These are phyloP conservation scores for Ambrosiella beaveri DNA, from an alignment of 2,329 filamentous ascomycete species.

Conservation along the genomic window DNA sequence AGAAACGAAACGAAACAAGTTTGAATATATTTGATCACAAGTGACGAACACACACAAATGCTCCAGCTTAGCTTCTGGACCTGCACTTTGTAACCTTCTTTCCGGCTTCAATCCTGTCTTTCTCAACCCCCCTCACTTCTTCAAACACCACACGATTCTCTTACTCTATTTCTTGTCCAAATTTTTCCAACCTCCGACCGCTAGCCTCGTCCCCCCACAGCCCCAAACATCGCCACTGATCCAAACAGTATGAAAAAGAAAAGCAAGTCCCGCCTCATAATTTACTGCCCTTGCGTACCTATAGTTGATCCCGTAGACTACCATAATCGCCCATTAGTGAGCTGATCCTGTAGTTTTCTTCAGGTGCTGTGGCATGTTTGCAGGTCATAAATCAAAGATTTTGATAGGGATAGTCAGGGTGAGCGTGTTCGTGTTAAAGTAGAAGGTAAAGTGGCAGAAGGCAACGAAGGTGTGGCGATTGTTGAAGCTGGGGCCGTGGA, in stretches of 20 bases:
- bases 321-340: constrained; percentile 33
- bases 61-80: too few species aligned
- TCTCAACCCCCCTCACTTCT: constrained; percentile 23
- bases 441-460: constrained; percentile 36
- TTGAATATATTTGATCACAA: too few species aligned
- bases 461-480: constrained; percentile 30
- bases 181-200: constrained; percentile 31
- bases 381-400: constrained; percentile 46
- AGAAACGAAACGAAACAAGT: too few species aligned
- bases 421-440: constrained; percentile 42
- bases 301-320: constrained; percentile 33
- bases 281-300: constrained; percentile 21
- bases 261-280: constrained; percentile 30
- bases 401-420: constrained; percentile 49
- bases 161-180: constrained; percentile 32
- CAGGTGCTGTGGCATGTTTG: constrained; percentile 46
- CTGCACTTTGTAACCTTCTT: too few species aligned
- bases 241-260: constrained; percentile 28
- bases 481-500: constrained; percentile 37
- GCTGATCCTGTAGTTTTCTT: constrained; percentile 35
- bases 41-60: too few species aligned
- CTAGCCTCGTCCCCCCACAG: constrained; percentile 23
- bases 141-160: constrained; percentile 25
- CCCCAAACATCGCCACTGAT: constrained; percentile 30
- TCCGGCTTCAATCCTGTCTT: not conserved